Evolutionary conservation across 169 alveolate genomes (phyloP).

Genomic region (Cryptosporidium viatorum): DNA sequence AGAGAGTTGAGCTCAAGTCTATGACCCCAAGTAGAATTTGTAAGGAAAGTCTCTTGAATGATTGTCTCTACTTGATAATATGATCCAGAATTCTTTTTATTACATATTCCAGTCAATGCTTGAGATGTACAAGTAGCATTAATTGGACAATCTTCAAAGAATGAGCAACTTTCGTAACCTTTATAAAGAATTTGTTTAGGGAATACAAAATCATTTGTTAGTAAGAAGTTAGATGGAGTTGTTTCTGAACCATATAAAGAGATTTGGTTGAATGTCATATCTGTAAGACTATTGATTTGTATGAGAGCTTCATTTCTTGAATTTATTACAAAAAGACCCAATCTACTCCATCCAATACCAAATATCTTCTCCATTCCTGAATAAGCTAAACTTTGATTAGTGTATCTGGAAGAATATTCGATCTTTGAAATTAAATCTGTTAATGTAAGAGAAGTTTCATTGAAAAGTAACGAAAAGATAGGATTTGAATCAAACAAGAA

Average conservation of each 20-base stretch:
- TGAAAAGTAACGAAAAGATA: constrained; percentile 13
- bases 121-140: constrained; percentile 44
- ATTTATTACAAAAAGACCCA: constrained; percentile 39
- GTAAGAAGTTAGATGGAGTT: constrained; percentile 5
- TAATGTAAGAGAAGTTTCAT: constrained; percentile 19
- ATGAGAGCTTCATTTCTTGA: constrained; percentile 8
- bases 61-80: constrained; percentile 6
- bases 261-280: constrained; percentile 16
- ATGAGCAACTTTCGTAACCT: constrained; percentile 56
- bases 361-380: constrained; percentile 6
- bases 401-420: constrained; percentile 35
- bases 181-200: constrained; percentile 30
- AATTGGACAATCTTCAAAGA: constrained; percentile 43
- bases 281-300: constrained; percentile 34
- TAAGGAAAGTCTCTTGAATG: constrained; percentile 29
- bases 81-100: constrained; percentile 26
- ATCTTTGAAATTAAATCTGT: neutral
- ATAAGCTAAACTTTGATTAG: constrained; percentile 24
- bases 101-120: constrained; percentile 29
- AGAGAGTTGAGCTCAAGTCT: constrained; percentile 27
- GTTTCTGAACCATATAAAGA: neutral
- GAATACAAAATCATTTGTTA: constrained; percentile 11
- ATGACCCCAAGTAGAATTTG: constrained; percentile 56
- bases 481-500: constrained; percentile 12
- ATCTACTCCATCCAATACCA: constrained; percentile 53